Evolutionary conservation across 176 grass and related monocot genomes (phyloP).

Genomic region (Oryza glaberrima): DNA sequence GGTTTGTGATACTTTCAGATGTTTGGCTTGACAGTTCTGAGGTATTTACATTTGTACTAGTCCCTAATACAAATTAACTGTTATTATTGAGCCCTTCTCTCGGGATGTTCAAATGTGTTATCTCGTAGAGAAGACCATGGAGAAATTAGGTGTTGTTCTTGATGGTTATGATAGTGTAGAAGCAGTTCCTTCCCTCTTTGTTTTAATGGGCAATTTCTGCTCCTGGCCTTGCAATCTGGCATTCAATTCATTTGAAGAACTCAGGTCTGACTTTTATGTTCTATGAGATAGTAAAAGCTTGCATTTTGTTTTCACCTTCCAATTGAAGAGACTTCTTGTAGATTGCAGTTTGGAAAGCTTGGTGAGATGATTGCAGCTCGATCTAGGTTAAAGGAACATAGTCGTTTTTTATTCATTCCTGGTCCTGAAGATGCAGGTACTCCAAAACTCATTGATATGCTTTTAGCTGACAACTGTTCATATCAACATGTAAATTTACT

Average conservation of each 20-base stretch:
- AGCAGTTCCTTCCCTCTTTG: constrained; percentile 87
- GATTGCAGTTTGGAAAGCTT: constrained; percentile 90
- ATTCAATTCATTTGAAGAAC: constrained; percentile 80
- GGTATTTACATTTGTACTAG: constrained; percentile 58
- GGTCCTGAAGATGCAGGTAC: constrained; percentile 95
- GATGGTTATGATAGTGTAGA: constrained; percentile 92
- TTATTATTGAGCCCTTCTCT: constrained; percentile 34
- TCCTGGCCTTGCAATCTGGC: constrained; percentile 83
- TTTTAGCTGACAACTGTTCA: constrained; percentile 30
- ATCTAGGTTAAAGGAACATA: constrained; percentile 79
- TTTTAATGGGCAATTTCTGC: constrained; percentile 98
- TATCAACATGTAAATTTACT: background rate
- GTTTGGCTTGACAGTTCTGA: constrained; percentile 85
- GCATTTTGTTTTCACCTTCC: constrained; percentile 1
- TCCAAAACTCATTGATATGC: constrained; percentile 17
- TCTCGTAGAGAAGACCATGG: constrained; percentile 83
- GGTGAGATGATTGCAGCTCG: constrained; percentile 82
- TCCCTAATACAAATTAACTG: constrained; percentile 21
- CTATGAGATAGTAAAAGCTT: constrained; percentile 5
- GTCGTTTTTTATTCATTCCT: constrained; percentile 87
- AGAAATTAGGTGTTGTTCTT: constrained; percentile 83
- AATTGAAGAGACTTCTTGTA: constrained; percentile 38
- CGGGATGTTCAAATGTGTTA: constrained; percentile 43
- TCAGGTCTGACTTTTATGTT: constrained; percentile 57
- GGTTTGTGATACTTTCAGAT: constrained; percentile 97